Percentiles rank a stretch among this genome's conserved stretches.
These are phyloP conservation scores for Udeniomyces megalosporus DNA, from an alignment of 768 basidiomycete genomes.

Conservation along the genomic window DNA sequence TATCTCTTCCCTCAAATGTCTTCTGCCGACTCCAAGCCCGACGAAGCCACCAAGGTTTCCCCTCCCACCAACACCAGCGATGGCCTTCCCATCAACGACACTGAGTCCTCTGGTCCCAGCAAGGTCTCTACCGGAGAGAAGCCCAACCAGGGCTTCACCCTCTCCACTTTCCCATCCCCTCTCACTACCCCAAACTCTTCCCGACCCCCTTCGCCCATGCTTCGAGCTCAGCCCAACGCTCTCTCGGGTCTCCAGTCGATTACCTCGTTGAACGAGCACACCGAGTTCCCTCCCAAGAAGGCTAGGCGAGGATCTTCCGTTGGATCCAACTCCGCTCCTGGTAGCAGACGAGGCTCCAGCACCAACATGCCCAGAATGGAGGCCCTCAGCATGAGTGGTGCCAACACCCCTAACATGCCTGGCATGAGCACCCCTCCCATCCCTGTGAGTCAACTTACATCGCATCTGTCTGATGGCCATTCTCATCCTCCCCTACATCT, in stretches of 20 bases:
- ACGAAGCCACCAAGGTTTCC: not conserved
- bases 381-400: slow-evolving; percentile 1
- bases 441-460: not conserved
- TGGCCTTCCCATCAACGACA: not conserved
- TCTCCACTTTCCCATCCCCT: slow-evolving; percentile 13
- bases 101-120: not conserved
- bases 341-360: slow-evolving; percentile 3
- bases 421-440: too few relatives aligned
- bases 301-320: slow-evolving; percentile 14
- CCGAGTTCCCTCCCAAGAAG: not conserved
- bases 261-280: not conserved
- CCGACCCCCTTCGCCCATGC: slow-evolving; percentile 12
- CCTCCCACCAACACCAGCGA: not conserved
- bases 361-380: slow-evolving; percentile 15
- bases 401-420: not conserved
- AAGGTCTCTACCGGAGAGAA: not conserved
- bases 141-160: slow-evolving; percentile 1
- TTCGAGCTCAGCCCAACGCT: slow-evolving; percentile 6
- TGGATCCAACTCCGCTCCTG: not conserved
- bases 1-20: not conserved
- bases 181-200: slow-evolving; percentile 8
- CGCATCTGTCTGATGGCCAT: too few relatives aligned
- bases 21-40: not conserved
- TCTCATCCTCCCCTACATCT: not conserved
- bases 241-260: slow-evolving; percentile 9